Conservation (phyloP, 768 basidiomycete genomes). For the Pholiota conissans region DNA sequence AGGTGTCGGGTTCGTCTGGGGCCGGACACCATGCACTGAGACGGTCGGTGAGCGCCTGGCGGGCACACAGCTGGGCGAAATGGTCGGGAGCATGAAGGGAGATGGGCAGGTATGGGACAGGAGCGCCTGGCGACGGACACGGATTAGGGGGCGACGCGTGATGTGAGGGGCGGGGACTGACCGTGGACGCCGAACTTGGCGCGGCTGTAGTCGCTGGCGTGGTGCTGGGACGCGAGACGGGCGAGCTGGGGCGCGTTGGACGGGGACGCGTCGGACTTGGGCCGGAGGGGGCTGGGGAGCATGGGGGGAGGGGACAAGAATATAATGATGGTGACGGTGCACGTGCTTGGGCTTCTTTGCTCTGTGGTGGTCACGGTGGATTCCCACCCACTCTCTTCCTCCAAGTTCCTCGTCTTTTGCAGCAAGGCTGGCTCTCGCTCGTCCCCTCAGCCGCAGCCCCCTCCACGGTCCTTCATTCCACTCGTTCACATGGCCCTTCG, state of each 20-base stretch:
- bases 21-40: conserved; percentile 23
- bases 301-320: conserved; percentile 1
- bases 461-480: conserved; percentile 25
- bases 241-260: conserved; percentile 39
- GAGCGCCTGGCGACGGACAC: conserved; percentile 45
- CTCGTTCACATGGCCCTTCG: conserved; percentile 47
- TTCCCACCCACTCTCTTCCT: conserved; percentile 24
- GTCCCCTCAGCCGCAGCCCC: conserved; percentile 20
- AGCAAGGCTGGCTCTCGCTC: conserved; percentile 24
- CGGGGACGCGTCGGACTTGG: conserved; percentile 1
- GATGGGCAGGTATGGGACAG: conserved; percentile 59
- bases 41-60: conserved; percentile 43
- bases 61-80: conserved; percentile 49
- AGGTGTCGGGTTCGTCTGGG: neutral
- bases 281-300: neutral
- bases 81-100: conserved; percentile 63
- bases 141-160: neutral
- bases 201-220: conserved; percentile 67
- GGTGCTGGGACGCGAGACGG: conserved; percentile 71
- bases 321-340: conserved; percentile 10
- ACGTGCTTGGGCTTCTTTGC: conserved; percentile 14
- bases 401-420: conserved; percentile 19
- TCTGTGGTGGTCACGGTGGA: conserved; percentile 10
- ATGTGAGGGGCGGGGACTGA: conserved; percentile 8
- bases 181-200: conserved; percentile 59